Conservation (phyloP, 768 basidiomycete genomes). For the Leccinum ochraceum region DNA sequence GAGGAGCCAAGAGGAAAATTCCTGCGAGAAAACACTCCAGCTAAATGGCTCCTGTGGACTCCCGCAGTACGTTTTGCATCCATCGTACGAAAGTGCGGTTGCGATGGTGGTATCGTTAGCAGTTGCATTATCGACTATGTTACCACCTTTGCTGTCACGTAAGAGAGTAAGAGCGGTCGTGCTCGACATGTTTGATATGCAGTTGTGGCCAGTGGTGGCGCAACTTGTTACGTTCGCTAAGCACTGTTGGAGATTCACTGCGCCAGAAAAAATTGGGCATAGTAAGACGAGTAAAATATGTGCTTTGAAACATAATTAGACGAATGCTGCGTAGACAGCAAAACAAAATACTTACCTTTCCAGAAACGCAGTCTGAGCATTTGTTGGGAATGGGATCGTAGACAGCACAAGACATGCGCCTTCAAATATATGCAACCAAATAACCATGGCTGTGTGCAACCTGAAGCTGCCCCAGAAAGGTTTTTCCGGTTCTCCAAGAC, state of each 20-base stretch:
- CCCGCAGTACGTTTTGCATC: conserved; percentile 17
- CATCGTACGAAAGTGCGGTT: conserved; percentile 11
- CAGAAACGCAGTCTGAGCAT: conserved; percentile 5
- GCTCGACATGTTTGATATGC: conserved; percentile 2
- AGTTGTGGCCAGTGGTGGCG: conserved; percentile 1
- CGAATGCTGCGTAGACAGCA: neutral
- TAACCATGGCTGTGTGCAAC: neutral
- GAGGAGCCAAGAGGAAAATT: conserved; percentile 47
- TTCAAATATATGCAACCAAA: neutral
- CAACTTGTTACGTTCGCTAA: conserved; percentile 7
- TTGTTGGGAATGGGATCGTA: neutral
- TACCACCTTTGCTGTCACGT: conserved; percentile 9
- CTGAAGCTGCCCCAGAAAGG: neutral
- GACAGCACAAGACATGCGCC: neutral
- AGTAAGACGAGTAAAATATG: neutral
- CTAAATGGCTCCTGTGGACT: conserved; percentile 13
- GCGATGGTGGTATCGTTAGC: neutral
- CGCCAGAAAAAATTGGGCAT: neutral
- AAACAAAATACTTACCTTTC: conserved; percentile 11
- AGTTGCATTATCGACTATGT: neutral
- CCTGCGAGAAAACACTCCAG: conserved; percentile 31
- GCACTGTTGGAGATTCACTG: conserved; percentile 18
- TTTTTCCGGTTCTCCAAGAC: neutral
- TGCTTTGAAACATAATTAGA: conserved; percentile 9
- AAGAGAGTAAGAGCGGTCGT: conserved; percentile 16